phyloP scores from a whole-genome alignment of 2,329 filamentous ascomycete genomes.

The Fusarium lateritium region DNA sequence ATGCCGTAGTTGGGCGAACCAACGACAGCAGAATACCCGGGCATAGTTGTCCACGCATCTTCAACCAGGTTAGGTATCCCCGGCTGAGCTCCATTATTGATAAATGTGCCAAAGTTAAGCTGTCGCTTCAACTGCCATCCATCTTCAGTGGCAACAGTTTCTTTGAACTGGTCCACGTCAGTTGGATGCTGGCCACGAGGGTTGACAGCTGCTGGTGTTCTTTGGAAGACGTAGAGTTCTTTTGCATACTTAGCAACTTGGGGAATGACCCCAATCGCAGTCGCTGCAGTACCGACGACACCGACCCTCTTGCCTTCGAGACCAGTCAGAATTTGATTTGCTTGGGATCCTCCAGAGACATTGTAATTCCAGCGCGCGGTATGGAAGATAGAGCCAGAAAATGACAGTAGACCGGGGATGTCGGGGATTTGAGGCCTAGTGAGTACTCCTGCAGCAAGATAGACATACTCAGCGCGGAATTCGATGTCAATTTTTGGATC shows the following conservation, averaged over 20 bases:
- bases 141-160: neutral
- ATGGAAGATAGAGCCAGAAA: neutral
- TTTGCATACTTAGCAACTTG: constrained; percentile 11
- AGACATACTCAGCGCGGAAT: neutral
- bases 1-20: neutral
- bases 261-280: constrained; percentile 1
- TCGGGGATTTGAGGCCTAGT: neutral
- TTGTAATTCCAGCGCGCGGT: neutral
- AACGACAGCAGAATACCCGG: neutral
- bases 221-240: constrained; percentile 18
- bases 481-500: neutral
- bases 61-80: neutral
- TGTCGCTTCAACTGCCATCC: neutral
- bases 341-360: neutral
- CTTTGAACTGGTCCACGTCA: neutral
- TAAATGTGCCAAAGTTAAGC: neutral
- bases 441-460: neutral
- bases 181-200: constrained; percentile 10
- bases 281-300: neutral
- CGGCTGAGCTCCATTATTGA: neutral
- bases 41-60: neutral
- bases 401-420: neutral
- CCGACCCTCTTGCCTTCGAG: neutral
- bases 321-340: neutral
- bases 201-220: constrained; percentile 14